These are phyloP conservation scores for Phytopythium vexans DNA, from an alignment of 352 stramenopile species.

Conservation along the genomic window DNA sequence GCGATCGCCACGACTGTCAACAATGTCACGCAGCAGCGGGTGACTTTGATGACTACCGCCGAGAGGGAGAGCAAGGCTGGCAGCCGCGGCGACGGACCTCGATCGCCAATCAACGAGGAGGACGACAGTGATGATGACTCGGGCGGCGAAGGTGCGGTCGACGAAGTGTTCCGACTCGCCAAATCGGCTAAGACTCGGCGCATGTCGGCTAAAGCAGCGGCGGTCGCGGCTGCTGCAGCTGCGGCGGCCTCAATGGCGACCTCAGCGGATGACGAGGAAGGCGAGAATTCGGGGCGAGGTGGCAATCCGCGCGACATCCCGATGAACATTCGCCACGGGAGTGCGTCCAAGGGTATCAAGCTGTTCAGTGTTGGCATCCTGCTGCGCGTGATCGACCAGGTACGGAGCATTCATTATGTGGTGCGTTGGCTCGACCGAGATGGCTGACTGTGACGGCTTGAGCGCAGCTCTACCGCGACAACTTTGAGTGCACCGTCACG, in stretches of 20 bases:
- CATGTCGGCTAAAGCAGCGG: conserved; percentile 21
- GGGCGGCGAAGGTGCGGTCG: conserved; percentile 10
- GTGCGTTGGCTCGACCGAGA: background rate
- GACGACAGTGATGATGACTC: conserved; percentile 6
- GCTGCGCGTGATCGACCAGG: conserved; percentile 56
- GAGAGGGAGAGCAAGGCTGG: background rate
- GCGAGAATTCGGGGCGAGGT: conserved; percentile 3
- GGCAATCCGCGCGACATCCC: conserved; percentile 39
- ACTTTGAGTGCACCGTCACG: conserved; percentile 59
- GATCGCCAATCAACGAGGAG: conserved; percentile 13
- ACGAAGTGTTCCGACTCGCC: conserved; percentile 34
- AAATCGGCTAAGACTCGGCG: conserved; percentile 45
- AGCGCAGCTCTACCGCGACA: conserved; percentile 63
- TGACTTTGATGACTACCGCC: conserved; percentile 14
- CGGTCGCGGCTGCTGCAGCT: conserved; percentile 2
- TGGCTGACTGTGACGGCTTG: background rate
- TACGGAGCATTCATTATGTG: background rate
- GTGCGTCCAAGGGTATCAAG: conserved; percentile 38
- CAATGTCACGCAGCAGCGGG: conserved; percentile 22
- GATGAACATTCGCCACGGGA: conserved; percentile 43
- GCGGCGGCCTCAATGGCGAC: conserved; percentile 1
- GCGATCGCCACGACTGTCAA: conserved; percentile 21
- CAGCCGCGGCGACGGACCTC: background rate
- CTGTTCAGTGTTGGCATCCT: conserved; percentile 62
- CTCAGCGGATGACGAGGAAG: conserved; percentile 12